phyloP scores from a whole-genome alignment of 129 eudicot genomes.

The Scalesia atractyloides region DNA sequence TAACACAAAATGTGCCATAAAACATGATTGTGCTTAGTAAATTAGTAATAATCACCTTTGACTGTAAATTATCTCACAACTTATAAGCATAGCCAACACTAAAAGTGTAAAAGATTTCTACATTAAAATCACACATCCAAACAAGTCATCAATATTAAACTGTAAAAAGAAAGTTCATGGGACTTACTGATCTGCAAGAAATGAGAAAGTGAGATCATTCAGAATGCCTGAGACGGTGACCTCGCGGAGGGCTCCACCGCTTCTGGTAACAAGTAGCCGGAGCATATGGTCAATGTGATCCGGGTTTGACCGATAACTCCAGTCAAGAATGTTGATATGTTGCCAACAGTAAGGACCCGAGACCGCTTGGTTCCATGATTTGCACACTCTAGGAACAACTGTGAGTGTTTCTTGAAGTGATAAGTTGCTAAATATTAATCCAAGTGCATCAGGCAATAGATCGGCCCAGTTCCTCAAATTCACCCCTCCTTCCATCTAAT shows the following conservation, averaged over 20 bases:
- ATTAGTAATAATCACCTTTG: too few species aligned
- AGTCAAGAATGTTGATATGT: slow-evolving; percentile 66
- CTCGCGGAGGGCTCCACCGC: slow-evolving; percentile 54
- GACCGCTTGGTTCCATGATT: slow-evolving; percentile 66
- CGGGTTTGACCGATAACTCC: slow-evolving; percentile 49
- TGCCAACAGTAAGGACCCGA: slow-evolving; percentile 84
- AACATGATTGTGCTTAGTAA: too few species aligned
- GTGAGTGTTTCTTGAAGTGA: slow-evolving; percentile 57
- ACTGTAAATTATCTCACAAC: not conserved
- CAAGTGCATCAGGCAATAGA: slow-evolving; percentile 74
- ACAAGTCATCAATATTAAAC: not conserved
- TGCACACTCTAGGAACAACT: slow-evolving; percentile 69
- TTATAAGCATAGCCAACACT: not conserved
- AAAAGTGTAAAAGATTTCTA: not conserved
- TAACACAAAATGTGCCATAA: too few species aligned
- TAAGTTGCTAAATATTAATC: slow-evolving; percentile 59
- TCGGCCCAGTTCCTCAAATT: slow-evolving; percentile 44
- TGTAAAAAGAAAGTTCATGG: not conserved
- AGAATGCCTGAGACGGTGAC: slow-evolving; percentile 56
- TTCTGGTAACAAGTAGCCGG: slow-evolving; percentile 49
- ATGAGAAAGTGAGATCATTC: slow-evolving; percentile 50
- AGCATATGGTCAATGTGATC: slow-evolving; percentile 62
- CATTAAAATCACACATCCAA: slow-evolving; percentile 7
- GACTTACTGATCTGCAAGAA: slow-evolving; percentile 77
- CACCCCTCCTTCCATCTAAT: slow-evolving; percentile 49